A percentile compares a stretch with the other conserved stretches of the same genome.
Evolutionary conservation across 2,329 filamentous ascomycete species (phyloP).

Genomic region (Penicillium italicum): DNA sequence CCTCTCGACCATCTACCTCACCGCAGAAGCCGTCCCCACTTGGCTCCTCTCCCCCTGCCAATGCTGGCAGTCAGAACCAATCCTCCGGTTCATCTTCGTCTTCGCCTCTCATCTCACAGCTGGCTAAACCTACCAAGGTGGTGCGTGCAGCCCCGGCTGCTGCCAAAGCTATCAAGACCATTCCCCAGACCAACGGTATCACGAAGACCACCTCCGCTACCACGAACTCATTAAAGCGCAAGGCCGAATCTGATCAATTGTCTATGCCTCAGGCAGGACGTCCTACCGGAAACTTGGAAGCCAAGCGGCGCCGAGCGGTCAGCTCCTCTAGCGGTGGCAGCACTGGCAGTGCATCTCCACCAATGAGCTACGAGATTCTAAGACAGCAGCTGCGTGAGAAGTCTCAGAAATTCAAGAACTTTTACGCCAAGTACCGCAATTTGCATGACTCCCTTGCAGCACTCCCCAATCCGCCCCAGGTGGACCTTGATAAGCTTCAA

Average conservation of each 20-base stretch:
- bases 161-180: slow-evolving; percentile 14
- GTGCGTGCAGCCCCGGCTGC: slow-evolving; percentile 16
- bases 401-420: slow-evolving; percentile 51
- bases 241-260: slow-evolving; percentile 36
- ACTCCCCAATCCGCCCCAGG: slow-evolving; percentile 43
- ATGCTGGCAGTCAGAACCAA: slow-evolving; percentile 46
- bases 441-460: slow-evolving; percentile 49
- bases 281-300: slow-evolving; percentile 39
- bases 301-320: slow-evolving; percentile 39
- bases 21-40: slow-evolving; percentile 61
- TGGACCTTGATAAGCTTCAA: slow-evolving; percentile 52
- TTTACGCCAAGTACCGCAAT: slow-evolving; percentile 56
- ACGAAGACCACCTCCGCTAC: slow-evolving; percentile 20
- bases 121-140: slow-evolving; percentile 30
- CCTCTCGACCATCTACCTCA: slow-evolving; percentile 47
- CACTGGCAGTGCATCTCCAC: slow-evolving; percentile 42
- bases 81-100: slow-evolving; percentile 46
- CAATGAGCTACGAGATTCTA: slow-evolving; percentile 35
- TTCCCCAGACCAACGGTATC: slow-evolving; percentile 27
- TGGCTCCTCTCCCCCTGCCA: slow-evolving; percentile 59
- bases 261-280: slow-evolving; percentile 25
- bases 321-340: slow-evolving; percentile 41
- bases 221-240: slow-evolving; percentile 41
- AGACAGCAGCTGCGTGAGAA: slow-evolving; percentile 41
- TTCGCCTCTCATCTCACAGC: slow-evolving; percentile 44